phyloP scores from a whole-genome alignment of 108 stramenopile genomes.

The Fragilaria crotonensis region DNA sequence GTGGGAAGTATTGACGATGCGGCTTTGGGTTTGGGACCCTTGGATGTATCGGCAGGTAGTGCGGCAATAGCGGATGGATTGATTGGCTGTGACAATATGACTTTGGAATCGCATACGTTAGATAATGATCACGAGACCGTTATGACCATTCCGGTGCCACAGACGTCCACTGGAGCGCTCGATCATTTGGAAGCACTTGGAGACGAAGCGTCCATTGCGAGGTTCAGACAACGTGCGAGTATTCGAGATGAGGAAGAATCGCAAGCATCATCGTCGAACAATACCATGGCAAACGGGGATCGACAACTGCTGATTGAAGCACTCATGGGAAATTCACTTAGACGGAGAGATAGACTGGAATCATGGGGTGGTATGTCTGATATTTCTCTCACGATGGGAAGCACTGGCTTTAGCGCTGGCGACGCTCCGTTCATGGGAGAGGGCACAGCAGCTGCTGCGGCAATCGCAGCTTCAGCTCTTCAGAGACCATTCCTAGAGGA shows the following conservation, averaged over 20 bases:
- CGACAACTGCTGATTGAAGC: slow-evolving; percentile 45
- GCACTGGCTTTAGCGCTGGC: slow-evolving; percentile 21
- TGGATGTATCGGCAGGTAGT: neutral
- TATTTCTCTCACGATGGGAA: slow-evolving; percentile 12
- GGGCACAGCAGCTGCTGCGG: slow-evolving; percentile 4
- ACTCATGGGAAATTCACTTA: slow-evolving; percentile 19
- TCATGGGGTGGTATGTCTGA: slow-evolving; percentile 89
- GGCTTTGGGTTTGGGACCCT: neutral
- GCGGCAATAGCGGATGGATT: neutral
- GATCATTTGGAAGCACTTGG: slow-evolving; percentile 48
- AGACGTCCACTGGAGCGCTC: slow-evolving; percentile 15
- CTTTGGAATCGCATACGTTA: neutral
- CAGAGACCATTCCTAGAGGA: slow-evolving; percentile 6
- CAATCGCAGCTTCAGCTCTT: slow-evolving; percentile 10
- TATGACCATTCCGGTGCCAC: neutral
- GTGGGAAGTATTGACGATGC: neutral
- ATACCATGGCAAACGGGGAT: slow-evolving; percentile 20
- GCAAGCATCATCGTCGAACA: slow-evolving; percentile 11
- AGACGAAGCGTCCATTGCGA: slow-evolving; percentile 19
- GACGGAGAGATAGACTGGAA: slow-evolving; percentile 55
- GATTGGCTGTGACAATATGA: neutral
- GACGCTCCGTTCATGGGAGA: slow-evolving; percentile 25
- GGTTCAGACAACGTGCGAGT: slow-evolving; percentile 13
- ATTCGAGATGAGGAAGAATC: slow-evolving; percentile 8
- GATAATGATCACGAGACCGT: neutral